Evolutionary conservation across 345 rosid genomes (phyloP).

Genomic region (Lepidium aucheri): DNA sequence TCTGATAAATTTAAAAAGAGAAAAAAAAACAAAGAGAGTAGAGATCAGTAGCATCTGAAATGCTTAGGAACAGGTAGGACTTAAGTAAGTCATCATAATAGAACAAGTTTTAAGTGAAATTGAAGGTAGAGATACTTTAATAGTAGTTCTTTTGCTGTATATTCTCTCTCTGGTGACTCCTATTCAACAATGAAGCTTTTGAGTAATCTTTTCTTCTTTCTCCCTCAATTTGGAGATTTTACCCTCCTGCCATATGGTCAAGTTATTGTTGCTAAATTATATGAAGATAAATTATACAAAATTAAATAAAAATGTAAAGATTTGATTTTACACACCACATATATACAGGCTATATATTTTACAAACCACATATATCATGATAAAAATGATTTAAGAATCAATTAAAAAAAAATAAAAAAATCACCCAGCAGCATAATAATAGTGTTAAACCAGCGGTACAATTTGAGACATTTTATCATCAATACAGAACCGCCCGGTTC

Average conservation of each 20-base stretch:
- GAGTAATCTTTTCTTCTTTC: not conserved
- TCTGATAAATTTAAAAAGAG: constrained; percentile 1
- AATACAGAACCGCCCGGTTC: not conserved
- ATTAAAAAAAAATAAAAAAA: too few relatives aligned
- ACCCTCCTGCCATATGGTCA: not conserved
- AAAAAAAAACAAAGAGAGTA: not conserved
- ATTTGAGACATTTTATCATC: too few relatives aligned
- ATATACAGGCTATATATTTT: too few relatives aligned
- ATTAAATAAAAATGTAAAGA: too few relatives aligned
- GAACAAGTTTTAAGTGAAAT: not conserved
- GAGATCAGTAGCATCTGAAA: constrained; percentile 12
- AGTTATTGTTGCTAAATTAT: not conserved
- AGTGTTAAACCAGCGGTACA: too few relatives aligned
- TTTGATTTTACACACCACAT: too few relatives aligned
- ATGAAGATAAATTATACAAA: not conserved
- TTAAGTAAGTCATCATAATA: not conserved
- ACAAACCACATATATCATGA: too few relatives aligned
- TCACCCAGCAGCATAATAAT: too few relatives aligned
- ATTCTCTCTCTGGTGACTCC: constrained; percentile 9
- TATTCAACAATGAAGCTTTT: not conserved
- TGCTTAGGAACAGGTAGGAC: constrained; percentile 22
- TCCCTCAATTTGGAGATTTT: not conserved
- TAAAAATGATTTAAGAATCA: too few relatives aligned
- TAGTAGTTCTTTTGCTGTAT: constrained; percentile 9
- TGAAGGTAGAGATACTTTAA: not conserved